Conservation (phyloP, 768 basidiomycete genomes). For the Auriscalpium microsporum region DNA sequence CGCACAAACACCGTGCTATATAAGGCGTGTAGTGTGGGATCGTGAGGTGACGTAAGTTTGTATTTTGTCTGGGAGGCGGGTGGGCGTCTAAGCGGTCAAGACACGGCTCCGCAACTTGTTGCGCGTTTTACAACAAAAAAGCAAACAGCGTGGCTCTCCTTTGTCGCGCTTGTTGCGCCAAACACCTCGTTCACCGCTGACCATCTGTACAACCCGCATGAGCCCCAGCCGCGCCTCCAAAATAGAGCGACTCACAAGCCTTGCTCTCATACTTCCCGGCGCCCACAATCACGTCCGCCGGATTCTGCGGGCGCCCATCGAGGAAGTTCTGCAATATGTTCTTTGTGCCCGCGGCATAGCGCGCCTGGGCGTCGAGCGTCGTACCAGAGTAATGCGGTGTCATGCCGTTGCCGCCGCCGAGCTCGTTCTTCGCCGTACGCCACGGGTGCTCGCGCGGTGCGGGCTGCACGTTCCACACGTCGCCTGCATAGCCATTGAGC, state of each 20-base stretch:
- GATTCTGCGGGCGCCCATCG: constrained; percentile 28
- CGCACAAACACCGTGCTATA: no score
- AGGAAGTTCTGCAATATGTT: constrained; percentile 24
- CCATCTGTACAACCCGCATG: background rate
- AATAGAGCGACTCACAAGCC: background rate
- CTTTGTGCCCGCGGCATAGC: constrained; percentile 33
- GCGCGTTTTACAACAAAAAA: no score
- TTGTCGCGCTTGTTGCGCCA: no score
- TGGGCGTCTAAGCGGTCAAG: no score
- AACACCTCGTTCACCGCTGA: background rate
- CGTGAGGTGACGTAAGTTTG: no score
- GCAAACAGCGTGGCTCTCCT: no score
- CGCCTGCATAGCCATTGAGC: constrained; percentile 24
- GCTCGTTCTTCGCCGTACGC: constrained; percentile 29
- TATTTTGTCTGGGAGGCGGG: no score
- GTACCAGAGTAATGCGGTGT: constrained; percentile 31
- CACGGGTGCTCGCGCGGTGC: constrained; percentile 37
- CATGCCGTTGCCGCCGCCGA: constrained; percentile 36
- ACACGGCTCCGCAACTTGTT: no score
- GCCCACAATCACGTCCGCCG: constrained; percentile 32
- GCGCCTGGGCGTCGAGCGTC: constrained; percentile 35
- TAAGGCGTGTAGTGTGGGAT: no score
- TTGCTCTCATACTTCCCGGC: constrained; percentile 1
- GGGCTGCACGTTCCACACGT: constrained; percentile 31
- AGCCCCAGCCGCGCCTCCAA: background rate